These are phyloP conservation scores for Epichloe aotearoae DNA, from an alignment of 2,329 filamentous ascomycete genomes.

Conservation along the genomic window DNA sequence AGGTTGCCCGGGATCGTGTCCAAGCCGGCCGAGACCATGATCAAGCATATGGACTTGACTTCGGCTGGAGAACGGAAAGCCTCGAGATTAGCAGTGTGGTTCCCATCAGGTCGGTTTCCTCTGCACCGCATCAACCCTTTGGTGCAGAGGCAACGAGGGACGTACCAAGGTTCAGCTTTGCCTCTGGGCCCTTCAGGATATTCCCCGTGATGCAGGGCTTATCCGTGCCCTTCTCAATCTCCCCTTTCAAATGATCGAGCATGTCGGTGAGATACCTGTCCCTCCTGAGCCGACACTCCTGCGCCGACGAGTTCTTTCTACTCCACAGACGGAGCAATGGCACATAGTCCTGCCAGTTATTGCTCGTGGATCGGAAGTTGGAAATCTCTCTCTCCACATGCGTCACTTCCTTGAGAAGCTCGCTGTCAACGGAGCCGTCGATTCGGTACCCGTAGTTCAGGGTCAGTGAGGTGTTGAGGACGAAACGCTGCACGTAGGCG, in stretches of 20 bases:
- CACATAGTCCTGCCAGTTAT: slow-evolving; percentile 77
- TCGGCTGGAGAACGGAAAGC: slow-evolving; percentile 37
- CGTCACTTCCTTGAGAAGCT: slow-evolving; percentile 58
- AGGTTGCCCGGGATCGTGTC: slow-evolving; percentile 72
- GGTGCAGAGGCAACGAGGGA: not conserved
- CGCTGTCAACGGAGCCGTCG: slow-evolving; percentile 52
- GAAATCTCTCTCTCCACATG: slow-evolving; percentile 63
- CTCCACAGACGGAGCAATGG: slow-evolving; percentile 55
- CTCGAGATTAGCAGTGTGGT: not conserved
- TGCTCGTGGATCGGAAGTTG: slow-evolving; percentile 64
- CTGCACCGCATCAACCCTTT: too few relatives aligned
- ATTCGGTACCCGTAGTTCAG: slow-evolving; percentile 72
- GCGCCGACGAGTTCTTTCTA: slow-evolving; percentile 46
- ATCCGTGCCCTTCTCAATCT: slow-evolving; percentile 26
- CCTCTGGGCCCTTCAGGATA: slow-evolving; percentile 43
- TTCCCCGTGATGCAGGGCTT: slow-evolving; percentile 28
- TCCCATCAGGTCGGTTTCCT: too few relatives aligned
- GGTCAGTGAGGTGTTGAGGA: slow-evolving; percentile 63
- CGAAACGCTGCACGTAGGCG: slow-evolving; percentile 61
- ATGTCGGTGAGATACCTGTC: slow-evolving; percentile 56
- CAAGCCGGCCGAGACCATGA: slow-evolving; percentile 69
- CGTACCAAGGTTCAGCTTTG: slow-evolving; percentile 23
- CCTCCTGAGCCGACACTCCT: slow-evolving; percentile 52
- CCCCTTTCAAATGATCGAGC: slow-evolving; percentile 39
- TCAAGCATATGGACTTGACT: slow-evolving; percentile 67